Conservation (phyloP, 2,329 filamentous ascomycete genomes). For the Phyllachora maydis region DNA sequence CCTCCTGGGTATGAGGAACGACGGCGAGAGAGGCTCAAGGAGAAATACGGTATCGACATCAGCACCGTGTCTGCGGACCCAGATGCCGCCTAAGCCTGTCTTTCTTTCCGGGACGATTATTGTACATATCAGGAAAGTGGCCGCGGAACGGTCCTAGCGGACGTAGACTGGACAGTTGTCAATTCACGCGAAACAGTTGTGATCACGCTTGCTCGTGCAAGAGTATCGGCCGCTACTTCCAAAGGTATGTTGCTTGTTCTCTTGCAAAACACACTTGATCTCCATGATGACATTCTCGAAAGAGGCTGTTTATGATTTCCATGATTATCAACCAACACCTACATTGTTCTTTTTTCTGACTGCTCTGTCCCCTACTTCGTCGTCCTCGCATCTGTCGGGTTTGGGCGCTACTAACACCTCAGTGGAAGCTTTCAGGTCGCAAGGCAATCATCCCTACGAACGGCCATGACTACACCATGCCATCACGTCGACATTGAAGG, state of each 20-base stretch:
- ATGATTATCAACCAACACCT: slow-evolving; percentile 1
- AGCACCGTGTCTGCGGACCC: slow-evolving; percentile 36
- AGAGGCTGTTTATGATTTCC: slow-evolving; percentile 1
- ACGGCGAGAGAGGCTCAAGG: slow-evolving; percentile 60
- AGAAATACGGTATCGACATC: slow-evolving; percentile 76
- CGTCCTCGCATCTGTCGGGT: no score
- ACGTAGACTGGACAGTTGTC: slow-evolving; percentile 1
- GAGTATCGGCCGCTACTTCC: background rate
- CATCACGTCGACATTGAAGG: no score
- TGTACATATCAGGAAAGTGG: slow-evolving; percentile 1
- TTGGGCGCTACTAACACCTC: no score
- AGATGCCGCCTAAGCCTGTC: slow-evolving; percentile 18
- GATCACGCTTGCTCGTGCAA: background rate
- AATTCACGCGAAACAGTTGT: background rate
- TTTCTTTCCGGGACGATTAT: slow-evolving; percentile 35
- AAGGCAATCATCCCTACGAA: no score
- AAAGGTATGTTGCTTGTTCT: background rate
- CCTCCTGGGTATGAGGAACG: slow-evolving; percentile 71
- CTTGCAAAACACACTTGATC: background rate
- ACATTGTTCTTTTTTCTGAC: slow-evolving; percentile 1
- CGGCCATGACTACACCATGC: no score
- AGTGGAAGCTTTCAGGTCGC: no score
- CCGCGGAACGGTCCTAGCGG: background rate
- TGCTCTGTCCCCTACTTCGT: no score
- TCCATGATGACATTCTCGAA: slow-evolving; percentile 1